Conservation (phyloP, 805 yeast genomes). For the Wickerhamomyces tratensis region DNA sequence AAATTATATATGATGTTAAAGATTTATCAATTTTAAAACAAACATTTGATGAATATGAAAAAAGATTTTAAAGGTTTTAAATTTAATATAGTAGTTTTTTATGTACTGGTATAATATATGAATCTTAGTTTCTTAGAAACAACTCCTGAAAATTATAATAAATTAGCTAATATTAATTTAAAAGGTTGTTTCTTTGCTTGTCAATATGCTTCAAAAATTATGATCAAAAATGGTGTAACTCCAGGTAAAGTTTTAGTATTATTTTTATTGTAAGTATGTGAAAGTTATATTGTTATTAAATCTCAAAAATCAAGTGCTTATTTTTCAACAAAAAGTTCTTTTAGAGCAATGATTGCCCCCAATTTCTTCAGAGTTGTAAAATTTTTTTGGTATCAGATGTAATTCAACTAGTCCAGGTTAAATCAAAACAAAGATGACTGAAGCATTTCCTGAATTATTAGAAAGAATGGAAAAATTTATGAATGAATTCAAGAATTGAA, state of each 20-base stretch:
- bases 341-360: constrained; percentile 4
- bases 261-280: constrained; percentile 7
- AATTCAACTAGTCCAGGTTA: constrained; percentile 46
- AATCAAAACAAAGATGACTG: constrained; percentile 35
- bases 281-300: constrained; percentile 2
- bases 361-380: constrained; percentile 2
- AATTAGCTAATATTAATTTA: constrained; percentile 1
- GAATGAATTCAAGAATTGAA: constrained; percentile 40
- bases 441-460: constrained; percentile 16
- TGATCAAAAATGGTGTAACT: constrained; percentile 6
- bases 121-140: constrained; percentile 3
- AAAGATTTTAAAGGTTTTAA: constrained; percentile 1
- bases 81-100: constrained; percentile 1
- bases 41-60: constrained; percentile 5
- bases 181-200: constrained; percentile 4
- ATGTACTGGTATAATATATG: constrained; percentile 4
- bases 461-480: constrained; percentile 21
- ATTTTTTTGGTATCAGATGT: constrained; percentile 22
- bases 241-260: constrained; percentile 5
- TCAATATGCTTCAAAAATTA: constrained; percentile 10
- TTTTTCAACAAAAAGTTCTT: constrained; percentile 3
- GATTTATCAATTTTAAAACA: constrained; percentile 1
- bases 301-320: constrained; percentile 3
- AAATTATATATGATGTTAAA: constrained; percentile 6
- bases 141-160: constrained; percentile 7